phyloP scores from a whole-genome alignment of 2,329 filamentous ascomycete genomes.

The Aspergillus uvarum region DNA sequence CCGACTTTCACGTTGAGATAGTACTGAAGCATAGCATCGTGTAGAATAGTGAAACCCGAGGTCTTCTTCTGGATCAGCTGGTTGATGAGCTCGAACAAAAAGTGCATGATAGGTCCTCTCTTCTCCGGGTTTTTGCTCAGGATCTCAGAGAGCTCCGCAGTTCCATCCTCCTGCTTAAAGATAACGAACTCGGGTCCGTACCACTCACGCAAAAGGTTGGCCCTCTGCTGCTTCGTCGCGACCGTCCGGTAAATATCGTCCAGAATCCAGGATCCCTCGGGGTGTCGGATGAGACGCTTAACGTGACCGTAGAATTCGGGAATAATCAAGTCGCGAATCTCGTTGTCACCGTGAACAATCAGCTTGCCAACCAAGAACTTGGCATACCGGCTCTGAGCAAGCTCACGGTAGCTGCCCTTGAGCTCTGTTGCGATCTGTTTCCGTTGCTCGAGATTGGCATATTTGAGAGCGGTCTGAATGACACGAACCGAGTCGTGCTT shows the following conservation, averaged over 20 bases:
- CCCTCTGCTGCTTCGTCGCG: slow-evolving; percentile 82
- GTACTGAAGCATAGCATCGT: slow-evolving; percentile 98
- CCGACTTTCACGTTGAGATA: slow-evolving; percentile 76
- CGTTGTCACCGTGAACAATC: slow-evolving; percentile 83
- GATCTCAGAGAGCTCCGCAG: slow-evolving; percentile 71
- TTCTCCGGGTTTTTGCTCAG: slow-evolving; percentile 79
- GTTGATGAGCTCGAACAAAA: slow-evolving; percentile 83
- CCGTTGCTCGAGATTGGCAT: slow-evolving; percentile 79
- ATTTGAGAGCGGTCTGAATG: slow-evolving; percentile 95
- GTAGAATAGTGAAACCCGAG: slow-evolving; percentile 94
- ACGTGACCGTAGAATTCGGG: slow-evolving; percentile 95
- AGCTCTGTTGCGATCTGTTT: slow-evolving; percentile 85
- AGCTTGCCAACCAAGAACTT: slow-evolving; percentile 97
- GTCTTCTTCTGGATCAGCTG: slow-evolving; percentile 93
- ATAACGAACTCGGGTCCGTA: slow-evolving; percentile 92
- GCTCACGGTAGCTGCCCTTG: slow-evolving; percentile 75
- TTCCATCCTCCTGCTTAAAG: slow-evolving; percentile 62
- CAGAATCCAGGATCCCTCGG: slow-evolving; percentile 95
- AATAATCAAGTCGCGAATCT: slow-evolving; percentile 84
- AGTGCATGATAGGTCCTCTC: slow-evolving; percentile 80
- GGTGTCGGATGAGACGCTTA: slow-evolving; percentile 88
- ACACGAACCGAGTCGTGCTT: slow-evolving; percentile 98
- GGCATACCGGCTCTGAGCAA: slow-evolving; percentile 93
- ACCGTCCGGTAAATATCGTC: slow-evolving; percentile 93
- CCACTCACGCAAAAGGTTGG: slow-evolving; percentile 85